phyloP scores from a whole-genome alignment of 352 stramenopile genomes.

The Phytophthora palmivora region DNA sequence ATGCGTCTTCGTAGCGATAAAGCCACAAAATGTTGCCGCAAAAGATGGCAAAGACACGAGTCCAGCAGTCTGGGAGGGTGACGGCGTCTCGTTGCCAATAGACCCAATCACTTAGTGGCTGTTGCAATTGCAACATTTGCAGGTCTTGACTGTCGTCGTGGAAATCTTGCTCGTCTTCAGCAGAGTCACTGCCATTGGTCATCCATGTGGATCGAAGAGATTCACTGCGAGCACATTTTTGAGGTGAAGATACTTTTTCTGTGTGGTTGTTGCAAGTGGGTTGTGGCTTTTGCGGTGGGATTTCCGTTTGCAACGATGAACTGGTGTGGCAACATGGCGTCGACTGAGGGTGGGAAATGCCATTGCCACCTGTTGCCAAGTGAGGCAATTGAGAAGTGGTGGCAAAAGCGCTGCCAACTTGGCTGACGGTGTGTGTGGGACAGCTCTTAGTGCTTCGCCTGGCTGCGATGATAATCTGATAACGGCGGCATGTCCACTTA shows the following conservation, averaged over 20 bases:
- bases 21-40: conserved; percentile 42
- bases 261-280: background rate
- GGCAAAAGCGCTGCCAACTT: background rate
- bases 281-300: conserved; percentile 1
- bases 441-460: conserved; percentile 10
- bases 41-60: conserved; percentile 56
- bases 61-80: conserved; percentile 52
- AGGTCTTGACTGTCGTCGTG: conserved; percentile 14
- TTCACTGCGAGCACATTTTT: conserved; percentile 33
- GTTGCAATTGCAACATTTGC: conserved; percentile 20
- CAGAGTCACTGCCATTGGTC: conserved; percentile 38
- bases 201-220: conserved; percentile 50
- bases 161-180: conserved; percentile 17
- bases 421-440: conserved; percentile 19
- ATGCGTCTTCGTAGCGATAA: conserved; percentile 53
- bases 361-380: conserved; percentile 13
- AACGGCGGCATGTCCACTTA: conserved; percentile 29
- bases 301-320: conserved; percentile 15
- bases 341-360: conserved; percentile 18
- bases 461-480: conserved; percentile 26
- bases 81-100: conserved; percentile 51
- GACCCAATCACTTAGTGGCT: conserved; percentile 48
- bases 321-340: conserved; percentile 12
- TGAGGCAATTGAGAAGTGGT: conserved; percentile 28
- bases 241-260: conserved; percentile 11